These are phyloP conservation scores for Rhizoclosmatium globosum DNA, from an alignment of 192 early-diverging fungal species.

Conservation along the genomic window DNA sequence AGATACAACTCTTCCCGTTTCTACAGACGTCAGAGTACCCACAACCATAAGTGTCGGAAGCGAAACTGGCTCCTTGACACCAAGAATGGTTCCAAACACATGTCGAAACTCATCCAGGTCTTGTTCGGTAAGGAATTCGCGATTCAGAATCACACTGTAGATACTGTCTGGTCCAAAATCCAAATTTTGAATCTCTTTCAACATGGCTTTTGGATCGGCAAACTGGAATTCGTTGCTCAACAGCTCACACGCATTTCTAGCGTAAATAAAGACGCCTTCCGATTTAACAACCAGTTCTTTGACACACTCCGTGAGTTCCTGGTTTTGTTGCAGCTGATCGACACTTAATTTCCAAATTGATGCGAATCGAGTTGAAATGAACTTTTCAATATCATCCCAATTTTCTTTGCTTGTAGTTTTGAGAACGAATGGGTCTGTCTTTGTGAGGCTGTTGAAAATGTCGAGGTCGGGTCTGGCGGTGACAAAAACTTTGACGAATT, in stretches of 20 bases:
- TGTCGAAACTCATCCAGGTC: not conserved
- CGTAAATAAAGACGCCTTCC: slow-evolving; percentile 39
- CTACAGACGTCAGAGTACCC: not conserved
- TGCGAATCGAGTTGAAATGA: not conserved
- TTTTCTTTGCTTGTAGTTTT: slow-evolving; percentile 16
- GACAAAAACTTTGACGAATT: slow-evolving; percentile 28
- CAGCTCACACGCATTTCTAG: not conserved
- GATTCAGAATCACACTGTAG: not conserved
- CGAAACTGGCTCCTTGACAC: slow-evolving; percentile 1
- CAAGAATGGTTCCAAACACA: slow-evolving; percentile 9
- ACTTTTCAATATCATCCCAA: slow-evolving; percentile 3
- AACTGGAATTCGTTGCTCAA: not conserved
- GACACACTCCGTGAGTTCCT: not conserved
- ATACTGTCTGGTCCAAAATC: slow-evolving; percentile 15
- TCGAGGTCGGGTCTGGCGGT: slow-evolving; percentile 31
- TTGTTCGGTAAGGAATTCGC: not conserved
- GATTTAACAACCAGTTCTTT: slow-evolving; percentile 11
- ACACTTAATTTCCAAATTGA: not conserved
- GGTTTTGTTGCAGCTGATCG: not conserved
- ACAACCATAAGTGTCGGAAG: not conserved
- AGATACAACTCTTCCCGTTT: not conserved
- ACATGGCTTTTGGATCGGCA: not conserved
- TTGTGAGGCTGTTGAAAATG: slow-evolving; percentile 18
- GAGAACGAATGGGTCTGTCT: not conserved
- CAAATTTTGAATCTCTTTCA: not conserved